Base-by-base conservation (phyloP, 2,329 filamentous ascomycete genomes). In the Hypoxylon sp. region DNA sequence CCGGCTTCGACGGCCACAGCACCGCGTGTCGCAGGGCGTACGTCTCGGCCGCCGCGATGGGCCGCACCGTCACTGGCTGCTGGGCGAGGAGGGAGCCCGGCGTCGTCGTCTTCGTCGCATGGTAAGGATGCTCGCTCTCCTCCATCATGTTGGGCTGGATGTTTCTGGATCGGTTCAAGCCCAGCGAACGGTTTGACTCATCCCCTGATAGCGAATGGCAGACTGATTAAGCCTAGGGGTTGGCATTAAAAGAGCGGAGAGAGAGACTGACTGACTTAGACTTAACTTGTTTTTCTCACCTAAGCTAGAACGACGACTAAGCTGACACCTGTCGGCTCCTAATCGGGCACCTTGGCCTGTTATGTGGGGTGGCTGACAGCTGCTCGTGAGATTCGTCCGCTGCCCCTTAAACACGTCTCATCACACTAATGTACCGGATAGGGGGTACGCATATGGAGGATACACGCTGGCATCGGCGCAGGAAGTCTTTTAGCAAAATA, bases 1-100 rank as follows among this genome's bases (percentile, higher is more conserved):
- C 4, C 23, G 66, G 63, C 38, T 63, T 62, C 48, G 64, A 55
- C 38, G 66, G 66, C 66, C 66, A 68, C 20, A 68, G 62, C 20
- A 68, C 65, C 23, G 54, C 51, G 52, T 66, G 65, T 40, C 66
- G 65, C 33, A 68, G 46, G 41, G 56, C 48, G 47, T 66, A 58
- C 15, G 65, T 68, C 18, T 65, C 62, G 20, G 53, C 23, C 24
- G 63, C 58, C 26, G 60, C 31, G 46, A 68, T 64, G 29, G 54
- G 23, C 18, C 66, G 55, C 31, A 68, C 55, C n/a, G 42, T 43
- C 38, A 58, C 41, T 49, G 55, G 56, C 21, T 31, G 52, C 43
- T 3, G 45, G 31, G 47, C 20, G 23, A 37, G n/a, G n/a, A n/a
- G n/a, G n/a, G n/a, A 21, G 48, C 47, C 35, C 46, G 23, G 37